Percentiles rank a stretch among this genome's conserved stretches.
phyloP scores from a whole-genome alignment of 2,329 filamentous ascomycete genomes.

The Alternaria sp. region DNA sequence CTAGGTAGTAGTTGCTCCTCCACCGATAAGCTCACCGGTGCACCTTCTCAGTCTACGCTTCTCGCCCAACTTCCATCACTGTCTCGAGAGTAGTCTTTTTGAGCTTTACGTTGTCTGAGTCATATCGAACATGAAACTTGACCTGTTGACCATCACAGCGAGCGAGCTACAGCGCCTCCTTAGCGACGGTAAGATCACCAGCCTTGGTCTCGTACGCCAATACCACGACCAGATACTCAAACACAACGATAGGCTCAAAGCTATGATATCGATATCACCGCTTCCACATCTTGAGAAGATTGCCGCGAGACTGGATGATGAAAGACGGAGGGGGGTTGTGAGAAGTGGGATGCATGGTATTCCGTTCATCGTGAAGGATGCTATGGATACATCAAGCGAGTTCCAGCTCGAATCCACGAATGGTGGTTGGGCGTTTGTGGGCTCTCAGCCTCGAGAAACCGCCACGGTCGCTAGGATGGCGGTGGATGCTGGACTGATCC shows the following conservation, averaged over 20 bases:
- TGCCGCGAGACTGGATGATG: neutral
- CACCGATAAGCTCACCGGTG: neutral
- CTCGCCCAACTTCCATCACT: too few relatives aligned
- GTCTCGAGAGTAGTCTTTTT: rapidly evolving
- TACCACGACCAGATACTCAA: neutral
- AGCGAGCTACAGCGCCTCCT: neutral
- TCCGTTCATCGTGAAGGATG: neutral
- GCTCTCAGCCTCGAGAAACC: neutral
- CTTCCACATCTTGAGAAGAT: neutral
- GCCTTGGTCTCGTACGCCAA: neutral
- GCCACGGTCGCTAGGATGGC: neutral
- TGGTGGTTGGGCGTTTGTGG: neutral
- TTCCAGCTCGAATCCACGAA: neutral
- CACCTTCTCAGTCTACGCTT: too few relatives aligned
- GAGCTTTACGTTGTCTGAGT: rapidly evolving
- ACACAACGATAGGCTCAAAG: neutral
- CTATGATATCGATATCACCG: neutral
- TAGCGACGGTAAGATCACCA: rapidly evolving
- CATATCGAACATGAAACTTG: neutral
- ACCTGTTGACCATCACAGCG: neutral
- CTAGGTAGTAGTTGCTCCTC: too few relatives aligned
- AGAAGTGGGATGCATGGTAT: neutral
- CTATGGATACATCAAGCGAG: neutral
- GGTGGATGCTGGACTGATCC: neutral
- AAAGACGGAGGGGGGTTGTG: neutral